Evolutionary conservation across 306 rosid genomes (phyloP).

Genomic region (barrel medic (Medicago truncatula)): MtrunA17r5.0-ANR NC_053049.1:32641501-32642000

Average conservation of each 20-base stretch:
- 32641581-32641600: neutral
- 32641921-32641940: no score
- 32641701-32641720: neutral
- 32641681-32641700: neutral
- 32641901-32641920: neutral
- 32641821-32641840: no score
- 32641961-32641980: no score
- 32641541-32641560: constrained; percentile 67
- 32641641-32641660: neutral
- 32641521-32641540: constrained; percentile 89
- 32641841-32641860: no score
- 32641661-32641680: neutral
- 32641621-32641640: neutral
- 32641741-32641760: neutral
- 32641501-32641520: constrained; percentile 78
- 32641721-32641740: neutral
- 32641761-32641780: neutral
- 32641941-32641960: no score
- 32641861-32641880: neutral
- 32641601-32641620: neutral
- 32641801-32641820: no score
- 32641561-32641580: neutral
- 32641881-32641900: neutral
- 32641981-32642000: no score
- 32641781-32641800: neutral